Conservation (phyloP, 2,329 filamentous ascomycete species). For the Coniochaeta ligniaria region DNA sequence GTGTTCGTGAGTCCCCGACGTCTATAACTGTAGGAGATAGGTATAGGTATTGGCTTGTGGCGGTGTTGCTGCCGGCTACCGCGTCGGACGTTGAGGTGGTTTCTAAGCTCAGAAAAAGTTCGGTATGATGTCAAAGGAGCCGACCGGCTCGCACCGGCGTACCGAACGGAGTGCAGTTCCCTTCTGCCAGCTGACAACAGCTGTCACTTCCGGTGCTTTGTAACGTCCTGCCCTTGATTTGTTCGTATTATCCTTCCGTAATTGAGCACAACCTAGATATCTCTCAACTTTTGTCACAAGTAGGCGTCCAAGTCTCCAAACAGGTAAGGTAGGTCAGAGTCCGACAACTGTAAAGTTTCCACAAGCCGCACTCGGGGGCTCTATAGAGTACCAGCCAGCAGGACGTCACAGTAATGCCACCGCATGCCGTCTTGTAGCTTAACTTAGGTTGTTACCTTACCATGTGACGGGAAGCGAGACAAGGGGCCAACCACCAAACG, state of each 20-base stretch:
- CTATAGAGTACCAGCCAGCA: too few species aligned
- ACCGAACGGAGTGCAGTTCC: neutral
- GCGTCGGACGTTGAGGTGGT: constrained; percentile 3
- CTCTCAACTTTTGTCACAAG: too few species aligned
- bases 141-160: neutral
- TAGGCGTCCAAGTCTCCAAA: too few species aligned
- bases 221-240: neutral
- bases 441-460: neutral
- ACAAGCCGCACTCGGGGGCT: too few species aligned
- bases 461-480: neutral
- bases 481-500: too few species aligned
- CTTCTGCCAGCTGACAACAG: neutral
- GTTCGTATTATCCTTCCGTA: too few species aligned
- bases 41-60: neutral
- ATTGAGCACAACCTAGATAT: too few species aligned
- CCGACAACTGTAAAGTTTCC: too few species aligned
- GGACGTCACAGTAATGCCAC: too few species aligned
- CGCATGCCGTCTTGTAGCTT: too few species aligned
- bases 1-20: neutral
- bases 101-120: constrained; percentile 13
- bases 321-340: too few species aligned
- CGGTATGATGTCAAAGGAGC: constrained; percentile 15
- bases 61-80: constrained; percentile 2
- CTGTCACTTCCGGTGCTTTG: neutral
- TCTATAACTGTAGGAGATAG: neutral